Evolutionary conservation across 2,329 filamentous ascomycete species (phyloP).

Genomic region (Lanzia echinophila): DNA sequence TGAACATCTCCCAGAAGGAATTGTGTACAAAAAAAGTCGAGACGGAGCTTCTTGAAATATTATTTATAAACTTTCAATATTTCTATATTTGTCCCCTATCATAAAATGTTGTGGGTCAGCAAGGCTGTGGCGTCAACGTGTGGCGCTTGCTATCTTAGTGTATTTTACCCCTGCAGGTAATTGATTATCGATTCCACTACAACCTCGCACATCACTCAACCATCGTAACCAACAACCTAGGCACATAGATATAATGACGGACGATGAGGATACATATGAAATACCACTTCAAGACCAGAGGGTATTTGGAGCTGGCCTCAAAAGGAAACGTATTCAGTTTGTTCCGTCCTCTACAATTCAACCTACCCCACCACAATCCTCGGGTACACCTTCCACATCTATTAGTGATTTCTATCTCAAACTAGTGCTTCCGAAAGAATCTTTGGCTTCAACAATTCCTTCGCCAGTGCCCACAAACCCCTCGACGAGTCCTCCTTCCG

Average conservation of each 20-base stretch:
- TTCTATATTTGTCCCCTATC: slow-evolving; percentile 7
- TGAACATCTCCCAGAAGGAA: no score
- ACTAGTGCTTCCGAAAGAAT: slow-evolving; percentile 46
- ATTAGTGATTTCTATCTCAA: slow-evolving; percentile 54
- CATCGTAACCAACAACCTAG: neutral
- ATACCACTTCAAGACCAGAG: slow-evolving; percentile 51
- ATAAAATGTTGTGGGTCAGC: neutral
- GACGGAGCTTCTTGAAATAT: no score
- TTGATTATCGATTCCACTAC: no score
- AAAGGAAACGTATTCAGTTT: slow-evolving; percentile 53
- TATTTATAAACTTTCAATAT: no score
- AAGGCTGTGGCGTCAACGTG: slow-evolving; percentile 4
- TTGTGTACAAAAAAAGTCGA: neutral
- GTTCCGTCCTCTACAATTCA: slow-evolving; percentile 36
- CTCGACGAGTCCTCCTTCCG: neutral
- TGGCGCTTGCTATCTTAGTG: no score
- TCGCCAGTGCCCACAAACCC: neutral
- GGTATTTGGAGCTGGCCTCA: slow-evolving; percentile 56
- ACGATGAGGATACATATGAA: slow-evolving; percentile 50
- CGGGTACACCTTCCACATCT: slow-evolving; percentile 20
- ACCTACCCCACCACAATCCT: slow-evolving; percentile 11
- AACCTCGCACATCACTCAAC: no score
- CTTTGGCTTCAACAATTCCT: neutral
- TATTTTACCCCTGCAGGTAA: no score
- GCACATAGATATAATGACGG: no score